Conservation (phyloP, 225 moss, liverwort and hornwort species). For the Pseudisothecium myosuroides region DNA sequence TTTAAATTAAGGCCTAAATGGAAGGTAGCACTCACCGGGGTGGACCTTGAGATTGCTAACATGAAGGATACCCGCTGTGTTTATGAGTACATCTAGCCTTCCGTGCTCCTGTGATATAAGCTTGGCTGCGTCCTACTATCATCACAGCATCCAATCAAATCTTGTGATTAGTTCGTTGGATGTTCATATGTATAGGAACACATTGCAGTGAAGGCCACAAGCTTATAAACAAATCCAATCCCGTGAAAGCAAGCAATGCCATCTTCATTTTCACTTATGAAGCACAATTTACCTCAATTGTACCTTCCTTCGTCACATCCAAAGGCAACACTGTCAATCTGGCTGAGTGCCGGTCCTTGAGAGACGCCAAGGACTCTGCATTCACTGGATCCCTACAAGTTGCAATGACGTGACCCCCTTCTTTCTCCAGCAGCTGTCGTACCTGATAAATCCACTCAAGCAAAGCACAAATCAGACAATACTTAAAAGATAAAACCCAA, state of each 20-base stretch:
- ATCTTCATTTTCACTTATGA: background rate
- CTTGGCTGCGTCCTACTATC: slow-evolving; percentile 75
- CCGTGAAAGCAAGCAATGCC: background rate
- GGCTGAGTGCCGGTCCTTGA: slow-evolving; percentile 43
- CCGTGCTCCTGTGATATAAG: slow-evolving; percentile 44
- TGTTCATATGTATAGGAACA: background rate
- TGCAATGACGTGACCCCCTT: slow-evolving; percentile 58
- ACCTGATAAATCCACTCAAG: slow-evolving; percentile 32
- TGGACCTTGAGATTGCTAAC: slow-evolving; percentile 53
- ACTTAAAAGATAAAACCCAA: background rate
- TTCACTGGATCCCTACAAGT: slow-evolving; percentile 71
- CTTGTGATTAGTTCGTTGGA: background rate
- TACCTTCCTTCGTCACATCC: slow-evolving; percentile 77
- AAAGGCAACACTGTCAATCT: slow-evolving; percentile 69
- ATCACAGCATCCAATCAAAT: background rate
- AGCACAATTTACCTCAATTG: slow-evolving; percentile 59
- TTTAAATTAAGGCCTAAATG: background rate
- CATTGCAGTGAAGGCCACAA: background rate
- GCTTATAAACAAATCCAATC: background rate
- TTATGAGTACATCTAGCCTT: slow-evolving; percentile 70
- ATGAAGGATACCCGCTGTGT: slow-evolving; percentile 88
- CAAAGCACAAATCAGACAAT: background rate
- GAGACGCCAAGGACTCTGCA: slow-evolving; percentile 36
- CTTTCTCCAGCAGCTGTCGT: slow-evolving; percentile 54
- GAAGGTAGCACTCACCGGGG: slow-evolving; percentile 38